A percentile compares a stretch with the other conserved stretches of the same genome.
phyloP scores from a whole-genome alignment of 2,329 filamentous ascomycete genomes.

The Penicillium nordicum region DNA sequence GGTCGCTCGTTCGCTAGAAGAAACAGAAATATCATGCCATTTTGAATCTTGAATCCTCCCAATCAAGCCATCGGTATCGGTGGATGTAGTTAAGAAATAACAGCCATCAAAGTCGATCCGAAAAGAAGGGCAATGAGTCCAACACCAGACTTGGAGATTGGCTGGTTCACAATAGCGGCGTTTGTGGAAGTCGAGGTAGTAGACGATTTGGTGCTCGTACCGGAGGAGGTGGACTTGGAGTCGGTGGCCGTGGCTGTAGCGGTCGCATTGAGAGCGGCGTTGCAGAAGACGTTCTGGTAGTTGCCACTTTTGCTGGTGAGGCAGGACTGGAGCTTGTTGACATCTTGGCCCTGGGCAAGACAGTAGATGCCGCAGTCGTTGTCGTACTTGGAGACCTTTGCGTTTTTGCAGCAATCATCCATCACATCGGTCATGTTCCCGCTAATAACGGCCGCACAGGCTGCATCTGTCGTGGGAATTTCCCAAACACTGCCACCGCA shows the following conservation, averaged over 20 bases:
- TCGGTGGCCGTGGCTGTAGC: constrained; percentile 34
- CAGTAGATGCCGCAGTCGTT: constrained; percentile 53
- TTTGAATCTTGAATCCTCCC: background rate
- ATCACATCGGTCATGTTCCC: constrained; percentile 45
- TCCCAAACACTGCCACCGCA: constrained; percentile 38
- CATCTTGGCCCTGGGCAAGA: constrained; percentile 41
- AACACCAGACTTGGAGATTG: constrained; percentile 30
- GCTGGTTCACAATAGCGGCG: constrained; percentile 18
- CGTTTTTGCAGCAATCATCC: constrained; percentile 46
- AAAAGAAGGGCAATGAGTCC: constrained; percentile 33
- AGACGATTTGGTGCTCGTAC: constrained; percentile 11
- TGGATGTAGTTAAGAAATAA: constrained; percentile 22
- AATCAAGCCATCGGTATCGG: background rate
- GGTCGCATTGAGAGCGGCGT: constrained; percentile 35
- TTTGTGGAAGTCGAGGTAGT: constrained; percentile 16
- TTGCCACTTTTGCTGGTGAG: constrained; percentile 40
- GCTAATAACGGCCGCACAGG: constrained; percentile 44
- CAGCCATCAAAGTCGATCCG: constrained; percentile 29
- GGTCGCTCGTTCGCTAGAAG: background rate
- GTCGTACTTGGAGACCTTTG: constrained; percentile 47
- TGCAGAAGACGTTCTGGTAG: constrained; percentile 46
- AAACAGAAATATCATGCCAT: background rate
- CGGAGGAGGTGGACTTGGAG: constrained; percentile 15
- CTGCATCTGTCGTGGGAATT: constrained; percentile 45
- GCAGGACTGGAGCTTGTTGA: constrained; percentile 39